Percentiles rank a stretch among this genome's conserved stretches.
These are phyloP conservation scores for Blastobotrys americana DNA, from an alignment of 805 yeast genomes.

Conservation along the genomic window DNA sequence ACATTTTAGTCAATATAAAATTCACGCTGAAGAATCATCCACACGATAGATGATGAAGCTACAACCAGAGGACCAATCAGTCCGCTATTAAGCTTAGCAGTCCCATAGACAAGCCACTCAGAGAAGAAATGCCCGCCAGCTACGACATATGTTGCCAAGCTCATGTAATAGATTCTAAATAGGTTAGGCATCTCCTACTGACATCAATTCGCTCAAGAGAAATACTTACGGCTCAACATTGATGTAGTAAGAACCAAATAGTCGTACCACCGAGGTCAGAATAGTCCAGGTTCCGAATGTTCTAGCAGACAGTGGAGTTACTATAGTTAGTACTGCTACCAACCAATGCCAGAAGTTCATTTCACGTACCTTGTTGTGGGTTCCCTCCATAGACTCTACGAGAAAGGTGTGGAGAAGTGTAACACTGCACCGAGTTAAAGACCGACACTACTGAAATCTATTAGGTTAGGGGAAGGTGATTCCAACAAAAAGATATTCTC, in stretches of 20 bases:
- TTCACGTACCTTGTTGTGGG: conserved; percentile 55
- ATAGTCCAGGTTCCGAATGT: conserved; percentile 99
- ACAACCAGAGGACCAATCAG: conserved; percentile 84
- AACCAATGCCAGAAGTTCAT: neutral
- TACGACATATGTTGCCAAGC: conserved; percentile 69
- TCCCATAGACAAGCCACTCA: conserved; percentile 75
- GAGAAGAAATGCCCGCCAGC: conserved; percentile 78
- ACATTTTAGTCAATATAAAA: conserved; percentile 38
- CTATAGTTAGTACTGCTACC: conserved; percentile 14
- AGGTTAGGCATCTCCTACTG: neutral
- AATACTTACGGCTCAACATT: conserved; percentile 45
- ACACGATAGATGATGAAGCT: conserved; percentile 58
- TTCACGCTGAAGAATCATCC: conserved; percentile 74
- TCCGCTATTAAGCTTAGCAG: conserved; percentile 82
- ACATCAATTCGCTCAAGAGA: too few species aligned
- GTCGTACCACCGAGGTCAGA: conserved; percentile 73
- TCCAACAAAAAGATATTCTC: conserved; percentile 8
- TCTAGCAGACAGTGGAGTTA: conserved; percentile 69
- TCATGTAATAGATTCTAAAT: conserved; percentile 55
- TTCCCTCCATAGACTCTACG: conserved; percentile 66
- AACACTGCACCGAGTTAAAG: conserved; percentile 85
- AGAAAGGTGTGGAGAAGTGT: conserved; percentile 57
- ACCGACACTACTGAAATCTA: conserved; percentile 76
- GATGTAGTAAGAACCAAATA: conserved; percentile 77
- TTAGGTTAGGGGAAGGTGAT: conserved; percentile 30